Evolutionary conservation across 2,329 filamentous ascomycete species (phyloP).

Genomic region (Talaromyces verruculosus): DNA sequence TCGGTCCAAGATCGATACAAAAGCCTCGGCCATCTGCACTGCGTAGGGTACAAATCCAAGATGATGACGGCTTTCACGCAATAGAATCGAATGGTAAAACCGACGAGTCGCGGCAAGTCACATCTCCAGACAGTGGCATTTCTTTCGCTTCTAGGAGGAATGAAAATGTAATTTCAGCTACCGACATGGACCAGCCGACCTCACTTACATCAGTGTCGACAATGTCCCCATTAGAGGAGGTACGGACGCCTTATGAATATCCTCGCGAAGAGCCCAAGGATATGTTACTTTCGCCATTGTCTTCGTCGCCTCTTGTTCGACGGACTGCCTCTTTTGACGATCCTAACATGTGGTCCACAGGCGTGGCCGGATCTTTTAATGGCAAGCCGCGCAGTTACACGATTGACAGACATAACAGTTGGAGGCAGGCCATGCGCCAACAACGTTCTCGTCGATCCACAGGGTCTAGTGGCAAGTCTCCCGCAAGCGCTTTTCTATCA

Average conservation of each 20-base stretch:
- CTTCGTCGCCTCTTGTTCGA: slow-evolving; percentile 39
- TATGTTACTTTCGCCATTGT: slow-evolving; percentile 40
- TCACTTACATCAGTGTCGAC: slow-evolving; percentile 49
- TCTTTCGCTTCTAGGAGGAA: slow-evolving; percentile 26
- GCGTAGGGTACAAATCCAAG: slow-evolving; percentile 38
- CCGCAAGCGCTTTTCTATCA: slow-evolving; percentile 59
- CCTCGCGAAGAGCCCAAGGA: slow-evolving; percentile 36
- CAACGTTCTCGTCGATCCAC: slow-evolving; percentile 50
- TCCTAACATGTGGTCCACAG: slow-evolving; percentile 42
- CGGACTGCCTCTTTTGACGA: slow-evolving; percentile 42
- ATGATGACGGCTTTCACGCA: slow-evolving; percentile 28
- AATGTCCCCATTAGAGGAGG: slow-evolving; percentile 43
- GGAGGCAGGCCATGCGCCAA: slow-evolving; percentile 36
- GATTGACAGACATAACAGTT: slow-evolving; percentile 36
- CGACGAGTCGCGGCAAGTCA: slow-evolving; percentile 28
- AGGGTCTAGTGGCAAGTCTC: slow-evolving; percentile 55
- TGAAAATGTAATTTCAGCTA: slow-evolving; percentile 27
- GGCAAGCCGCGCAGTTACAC: slow-evolving; percentile 39
- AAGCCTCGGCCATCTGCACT: slow-evolving; percentile 38
- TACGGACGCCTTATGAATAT: slow-evolving; percentile 43
- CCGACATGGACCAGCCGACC: slow-evolving; percentile 39
- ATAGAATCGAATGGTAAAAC: slow-evolving; percentile 26
- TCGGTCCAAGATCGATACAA: slow-evolving; percentile 27
- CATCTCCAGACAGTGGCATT: slow-evolving; percentile 29
- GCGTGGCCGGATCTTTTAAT: slow-evolving; percentile 33